Evolutionary conservation across 2,329 filamentous ascomycete genomes (phyloP), one percentile per base, ranked within the genome.

Genomic region (Ascochyta rabiei): DNA sequence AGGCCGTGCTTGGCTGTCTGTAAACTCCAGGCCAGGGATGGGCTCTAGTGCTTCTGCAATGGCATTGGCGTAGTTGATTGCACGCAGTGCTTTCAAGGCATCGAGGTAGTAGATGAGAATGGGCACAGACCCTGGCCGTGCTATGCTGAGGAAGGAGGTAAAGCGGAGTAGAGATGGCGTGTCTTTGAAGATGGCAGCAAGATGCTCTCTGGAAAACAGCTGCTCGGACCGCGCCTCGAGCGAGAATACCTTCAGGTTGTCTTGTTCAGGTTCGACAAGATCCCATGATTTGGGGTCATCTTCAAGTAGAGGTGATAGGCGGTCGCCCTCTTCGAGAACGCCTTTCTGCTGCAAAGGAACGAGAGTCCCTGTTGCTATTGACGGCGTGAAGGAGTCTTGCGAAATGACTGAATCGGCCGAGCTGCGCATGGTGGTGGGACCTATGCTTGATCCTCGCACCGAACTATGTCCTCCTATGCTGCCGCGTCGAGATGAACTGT

Each of bases 61-160:
- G 0, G 87, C 84, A 69, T 92, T 90, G 18, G 87, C 83, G 63
- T 91, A 91, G 30, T 82, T 80, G 53, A 92, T 86, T 1, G 89
- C 88, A 61, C 85, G 84, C 12, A 90, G 73, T 0, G 89, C 88
- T 67, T 92, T 93, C 53, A 86, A 72, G 0, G 87, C 83, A 62
- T 90, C 87, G 2, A 91, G 79, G 60, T 91, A 91, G 76, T 91
- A 90, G 23, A 86, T 83, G 13, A 92, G 75, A 7, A 89, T 75
- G 0, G 87, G 83, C 2, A 90, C 78, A 0, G 88, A 90, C 18
- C 81, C 76, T 5, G 86, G 84, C 39, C 87, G 80, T 39, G 82
- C 78, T 4, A 78, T 72, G 53, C 83, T 82, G 2, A 92, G 77
- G 63, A 89, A 93, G 2, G 84, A 80, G 1, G 85, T 88, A 69